Conservation (phyloP, 805 yeast species). For the Kuraishia molischiana region DNA sequence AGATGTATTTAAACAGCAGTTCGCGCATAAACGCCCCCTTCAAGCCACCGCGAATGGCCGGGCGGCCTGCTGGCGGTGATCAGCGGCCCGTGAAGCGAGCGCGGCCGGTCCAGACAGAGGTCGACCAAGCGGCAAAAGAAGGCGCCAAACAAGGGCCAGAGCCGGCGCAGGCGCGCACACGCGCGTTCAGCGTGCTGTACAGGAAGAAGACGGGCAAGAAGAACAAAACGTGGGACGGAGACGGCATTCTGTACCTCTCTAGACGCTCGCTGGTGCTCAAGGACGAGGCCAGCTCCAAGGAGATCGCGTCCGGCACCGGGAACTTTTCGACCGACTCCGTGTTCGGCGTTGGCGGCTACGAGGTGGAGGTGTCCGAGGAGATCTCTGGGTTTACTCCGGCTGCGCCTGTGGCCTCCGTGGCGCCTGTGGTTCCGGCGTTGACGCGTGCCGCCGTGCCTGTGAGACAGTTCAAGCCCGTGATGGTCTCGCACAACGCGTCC, state of each 20-base stretch:
- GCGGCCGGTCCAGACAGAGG: no score
- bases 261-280: conserved; percentile 17
- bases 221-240: conserved; percentile 93
- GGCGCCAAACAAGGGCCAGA: not conserved
- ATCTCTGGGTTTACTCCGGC: conserved; percentile 10
- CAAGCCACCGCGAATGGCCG: conserved; percentile 34
- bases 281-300: conserved; percentile 18
- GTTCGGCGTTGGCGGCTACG: conserved; percentile 45
- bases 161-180: no score
- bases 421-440: not conserved
- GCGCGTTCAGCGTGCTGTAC: conserved; percentile 37
- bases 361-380: conserved; percentile 50
- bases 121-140: not conserved
- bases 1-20: no score
- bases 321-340: conserved; percentile 21
- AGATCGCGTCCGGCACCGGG: conserved; percentile 7
- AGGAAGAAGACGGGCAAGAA: conserved; percentile 68
- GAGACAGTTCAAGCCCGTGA: conserved; percentile 3
- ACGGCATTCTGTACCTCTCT: conserved; percentile 48
- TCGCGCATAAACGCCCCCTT: conserved; percentile 43
- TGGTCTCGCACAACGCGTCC: not conserved
- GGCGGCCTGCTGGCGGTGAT: conserved; percentile 1
- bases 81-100: no score
- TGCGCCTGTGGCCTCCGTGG: not conserved
- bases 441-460: not conserved